Base-by-base conservation (phyloP, 2,329 filamentous ascomycete species). In the Geosmithia putterillii region DNA sequence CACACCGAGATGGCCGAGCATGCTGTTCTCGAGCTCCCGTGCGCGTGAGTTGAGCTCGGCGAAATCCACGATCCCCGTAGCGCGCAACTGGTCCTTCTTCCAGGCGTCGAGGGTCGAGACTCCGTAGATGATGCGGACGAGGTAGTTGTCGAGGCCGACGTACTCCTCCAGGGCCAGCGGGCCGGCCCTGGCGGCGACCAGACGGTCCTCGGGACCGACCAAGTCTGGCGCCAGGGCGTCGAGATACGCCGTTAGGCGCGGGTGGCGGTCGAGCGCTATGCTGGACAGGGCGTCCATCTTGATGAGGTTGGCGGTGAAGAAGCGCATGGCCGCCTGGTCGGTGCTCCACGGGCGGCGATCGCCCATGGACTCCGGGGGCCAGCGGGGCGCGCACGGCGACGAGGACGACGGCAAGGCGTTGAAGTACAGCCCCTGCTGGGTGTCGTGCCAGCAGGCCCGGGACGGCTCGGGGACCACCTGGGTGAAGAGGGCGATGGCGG, bases 61-160 rank as follows among this genome's bases (percentile, higher is more conserved):
- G 10, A 12, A 9, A 12, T 9, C 15, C 28, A 14, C 10, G 28
- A 14, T 32, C 28, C 28, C 15, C 28, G 10, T 14, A 12, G 28
- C 20, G 39, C 57, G 48, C 28, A 32, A 14, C 28, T 64, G 64
- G 19, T 66, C 57, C 49, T 68, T 67, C 57, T 79, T 81, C 69
- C 71, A 77, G 1, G 67, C 63, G 42, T 74, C 67, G 7, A 82
- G 61, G 1, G 64, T 55, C 14, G 74, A 62, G 40, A 76, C 69
- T 18, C 75, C 67, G 12, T 68, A 70, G 38, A 82, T 65, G n/a
- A 67, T 59, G 39, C 72, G 57, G 39, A 81, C 50, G 1, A 69
- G 67, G 72, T 73, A 76, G 54, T 79, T 80, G 38, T 73, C 61
- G 46, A 74, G 64, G 2, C 77, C 76, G 36, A 74, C 57, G 41